phyloP scores from a whole-genome alignment of 1,139 yeast genomes.

The Taiozyma sp. region DNA sequence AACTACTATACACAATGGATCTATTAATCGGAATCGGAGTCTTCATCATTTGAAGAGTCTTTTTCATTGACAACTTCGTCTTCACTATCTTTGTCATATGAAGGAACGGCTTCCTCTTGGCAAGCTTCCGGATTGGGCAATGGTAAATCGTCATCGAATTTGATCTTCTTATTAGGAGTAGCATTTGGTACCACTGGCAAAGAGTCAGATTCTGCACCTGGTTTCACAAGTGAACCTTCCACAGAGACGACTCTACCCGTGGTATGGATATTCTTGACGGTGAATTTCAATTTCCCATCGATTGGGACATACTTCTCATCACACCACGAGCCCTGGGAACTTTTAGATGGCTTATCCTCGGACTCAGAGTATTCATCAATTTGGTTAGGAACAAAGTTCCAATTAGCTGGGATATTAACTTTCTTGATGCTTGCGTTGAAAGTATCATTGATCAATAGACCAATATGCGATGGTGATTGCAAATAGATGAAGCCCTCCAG shows the following conservation, averaged over 20 bases:
- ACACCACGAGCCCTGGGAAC: conserved; percentile 79
- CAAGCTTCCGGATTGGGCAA: conserved; percentile 21
- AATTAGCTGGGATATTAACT: conserved; percentile 70
- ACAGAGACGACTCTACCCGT: conserved; percentile 79
- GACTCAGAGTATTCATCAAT: conserved; percentile 27
- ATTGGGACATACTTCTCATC: conserved; percentile 68
- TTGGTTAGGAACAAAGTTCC: conserved; percentile 81
- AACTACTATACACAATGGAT: not conserved
- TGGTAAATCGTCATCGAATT: conserved; percentile 31
- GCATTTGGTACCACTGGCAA: conserved; percentile 33
- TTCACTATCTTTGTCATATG: conserved; percentile 17
- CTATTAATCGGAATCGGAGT: conserved; percentile 19
- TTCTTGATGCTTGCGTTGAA: conserved; percentile 91
- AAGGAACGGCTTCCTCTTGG: conserved; percentile 9
- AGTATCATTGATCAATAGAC: conserved; percentile 83
- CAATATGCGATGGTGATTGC: conserved; percentile 95
- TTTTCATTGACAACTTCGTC: conserved; percentile 24
- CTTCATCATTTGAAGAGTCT: conserved; percentile 26
- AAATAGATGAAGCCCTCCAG: conserved; percentile 84
- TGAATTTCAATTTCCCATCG: conserved; percentile 77
- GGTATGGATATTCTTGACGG: conserved; percentile 65
- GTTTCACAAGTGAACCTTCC: conserved; percentile 68
- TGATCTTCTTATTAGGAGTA: conserved; percentile 31
- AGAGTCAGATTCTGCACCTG: conserved; percentile 27
- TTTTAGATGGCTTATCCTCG: conserved; percentile 21